Evolutionary conservation across 257 asterid genomes (phyloP), one percentile per base, ranked within the genome.

Genomic region (Knoxia roxburghii): DNA sequence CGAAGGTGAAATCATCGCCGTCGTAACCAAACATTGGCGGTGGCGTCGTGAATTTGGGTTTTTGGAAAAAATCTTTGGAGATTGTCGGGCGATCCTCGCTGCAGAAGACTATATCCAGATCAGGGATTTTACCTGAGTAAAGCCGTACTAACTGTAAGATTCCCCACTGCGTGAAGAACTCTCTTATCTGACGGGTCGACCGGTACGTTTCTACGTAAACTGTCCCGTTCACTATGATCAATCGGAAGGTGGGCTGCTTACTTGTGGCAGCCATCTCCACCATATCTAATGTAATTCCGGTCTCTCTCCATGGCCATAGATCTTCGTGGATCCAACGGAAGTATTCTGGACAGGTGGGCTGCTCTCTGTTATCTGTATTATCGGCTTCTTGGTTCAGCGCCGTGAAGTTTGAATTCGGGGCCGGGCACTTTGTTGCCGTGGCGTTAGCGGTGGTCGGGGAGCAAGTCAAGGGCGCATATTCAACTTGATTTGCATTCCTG

Each of bases 301-400:
- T 75, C 71, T 79, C 78, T 35, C 72, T 75, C 83, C 83, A 79
- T 0, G 80, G 80, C 73, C 78, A 73, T 48, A 79, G 53, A 65
- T 79, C 83, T 6, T 75, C 72, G 0, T 79, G 72, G 63, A 79
- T 75, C 80, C 80, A 71, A 32, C 80, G 80, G 71, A 79, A 79
- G 50, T 75, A 79, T 15, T 79, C 83, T 0, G 41, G 41, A 37
- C 41, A 37, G 41, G 41, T 37, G 41, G n/a, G n/a, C n/a, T 37
- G 41, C 4, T 5, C 2, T 46, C 6, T 2, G 52, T 67, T 50
- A 63, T n/a, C 9, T 20, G 51, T 39, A 40, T 57, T 51, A 7
- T n/a, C 6, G 56, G 6, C 56, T 50, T 50, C 10, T n/a, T n/a
- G 17, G 40, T 23, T 0, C 39, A n/a, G 46, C 4, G 4, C 41